Base-by-base conservation (phyloP, 2,329 filamentous ascomycete species). In the Fusarium oligoseptatum region DNA sequence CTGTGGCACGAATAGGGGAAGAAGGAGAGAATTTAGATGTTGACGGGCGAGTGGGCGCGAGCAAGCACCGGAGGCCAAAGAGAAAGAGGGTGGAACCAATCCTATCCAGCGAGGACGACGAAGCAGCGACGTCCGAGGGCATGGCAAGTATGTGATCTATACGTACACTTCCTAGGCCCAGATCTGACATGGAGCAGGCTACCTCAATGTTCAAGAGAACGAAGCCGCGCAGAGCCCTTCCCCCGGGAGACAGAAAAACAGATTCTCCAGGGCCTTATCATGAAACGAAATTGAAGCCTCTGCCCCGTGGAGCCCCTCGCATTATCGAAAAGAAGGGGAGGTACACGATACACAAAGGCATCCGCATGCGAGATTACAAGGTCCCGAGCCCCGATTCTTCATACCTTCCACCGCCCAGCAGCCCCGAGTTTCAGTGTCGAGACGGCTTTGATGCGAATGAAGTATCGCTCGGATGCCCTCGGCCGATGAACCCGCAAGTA, bases 371-470 rank as follows among this genome's bases (percentile, higher is more conserved):
- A 41, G 77, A 82, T 22, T 82, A 80, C 55, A 77, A 62, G 45
- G 20, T 81, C 7, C 80, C 77, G 0, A 36, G 55, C 8, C 67
- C 60, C 15, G 29, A 37, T 15, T n/a, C 56, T 5, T 56, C 50
- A 3, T 60, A 50, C 6, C 41, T 45, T 12, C 45, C 69, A 0
- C 29, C 60, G 2, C 48, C 69, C 3, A 52, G 27, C 29, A 78
- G 72, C 24, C 41, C 52, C 4, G 73, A 77, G 34, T 81, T 77
- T 8, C 79, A 79, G 36, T 82, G 81, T 24, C 73, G 80, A 11
- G 81, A 83, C 66, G 80, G 81, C 0, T 82, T 83, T 39, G 69
- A 80, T 20, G 41, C 27, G 15, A 57, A 60, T 6, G 81, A 82
- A 45, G 48, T 61, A 17, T 72, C 66, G 3, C 64, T 68, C 11